Conservation (phyloP, 2,329 filamentous ascomycete species). For the Colletotrichum tropicale region DNA sequence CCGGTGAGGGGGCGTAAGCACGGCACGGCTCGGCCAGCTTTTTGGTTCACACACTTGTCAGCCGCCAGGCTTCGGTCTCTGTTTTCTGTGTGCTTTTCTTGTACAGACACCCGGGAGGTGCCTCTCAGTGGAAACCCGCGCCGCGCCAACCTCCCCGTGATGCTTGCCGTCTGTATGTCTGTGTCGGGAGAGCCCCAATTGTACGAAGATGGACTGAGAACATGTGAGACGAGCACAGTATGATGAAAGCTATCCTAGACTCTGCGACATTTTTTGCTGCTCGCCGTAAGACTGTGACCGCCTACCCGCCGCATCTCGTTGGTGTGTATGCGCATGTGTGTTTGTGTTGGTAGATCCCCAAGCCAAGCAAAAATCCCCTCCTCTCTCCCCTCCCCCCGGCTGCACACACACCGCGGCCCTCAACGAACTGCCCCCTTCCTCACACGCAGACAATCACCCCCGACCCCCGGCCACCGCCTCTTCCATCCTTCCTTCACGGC, state of each 20-base stretch:
- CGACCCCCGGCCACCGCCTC: not conserved
- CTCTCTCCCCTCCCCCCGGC: not conserved
- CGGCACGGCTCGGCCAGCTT: slow-evolving; percentile 15
- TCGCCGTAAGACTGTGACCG: not conserved
- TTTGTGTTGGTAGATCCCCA: not conserved
- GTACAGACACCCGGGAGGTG: not conserved
- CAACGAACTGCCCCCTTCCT: not conserved
- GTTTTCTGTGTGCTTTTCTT: not conserved
- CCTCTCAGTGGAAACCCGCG: not conserved
- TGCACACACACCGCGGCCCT: not conserved
- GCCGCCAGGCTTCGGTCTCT: not conserved
- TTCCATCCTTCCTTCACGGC: slow-evolving; percentile 46
- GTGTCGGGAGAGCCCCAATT: not conserved
- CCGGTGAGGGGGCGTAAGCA: slow-evolving; percentile 13
- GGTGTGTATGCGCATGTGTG: not conserved
- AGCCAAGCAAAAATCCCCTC: not conserved
- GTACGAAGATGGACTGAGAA: slow-evolving; percentile 4
- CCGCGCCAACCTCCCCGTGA: not conserved
- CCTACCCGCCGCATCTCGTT: not conserved
- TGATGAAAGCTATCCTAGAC: not conserved
- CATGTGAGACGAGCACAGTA: not conserved
- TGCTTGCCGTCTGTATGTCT: not conserved
- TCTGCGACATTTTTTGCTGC: not conserved
- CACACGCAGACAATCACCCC: not conserved
- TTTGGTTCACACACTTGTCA: not conserved